Evolutionary conservation across 2,329 filamentous ascomycete species (phyloP).

Genomic region (Alternaria dauci): DNA sequence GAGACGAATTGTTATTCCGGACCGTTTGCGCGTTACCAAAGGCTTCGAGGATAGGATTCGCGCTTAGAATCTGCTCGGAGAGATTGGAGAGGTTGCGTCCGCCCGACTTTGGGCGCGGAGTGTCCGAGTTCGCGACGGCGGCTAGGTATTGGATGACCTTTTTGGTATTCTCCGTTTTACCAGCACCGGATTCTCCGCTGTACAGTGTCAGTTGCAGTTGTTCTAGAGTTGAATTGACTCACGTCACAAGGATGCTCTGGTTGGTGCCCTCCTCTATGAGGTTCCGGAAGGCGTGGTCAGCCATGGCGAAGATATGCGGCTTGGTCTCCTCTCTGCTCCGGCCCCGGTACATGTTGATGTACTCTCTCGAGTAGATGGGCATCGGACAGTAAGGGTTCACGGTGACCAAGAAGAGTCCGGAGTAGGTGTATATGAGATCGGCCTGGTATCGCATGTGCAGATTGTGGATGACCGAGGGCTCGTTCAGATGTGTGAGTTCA

Average conservation of each 20-base stretch:
- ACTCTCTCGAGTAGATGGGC: slow-evolving; percentile 95
- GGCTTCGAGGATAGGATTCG: slow-evolving; percentile 96
- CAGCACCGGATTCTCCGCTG: slow-evolving; percentile 91
- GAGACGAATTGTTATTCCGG: slow-evolving; percentile 96
- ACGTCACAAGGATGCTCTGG: slow-evolving; percentile 95
- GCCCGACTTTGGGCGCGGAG: slow-evolving; percentile 67
- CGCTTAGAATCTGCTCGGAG: slow-evolving; percentile 93
- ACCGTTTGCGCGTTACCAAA: slow-evolving; percentile 99
- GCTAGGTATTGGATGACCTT: slow-evolving; percentile 99
- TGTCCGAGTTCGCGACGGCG: slow-evolving; percentile 87
- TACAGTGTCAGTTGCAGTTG: slow-evolving; percentile 24
- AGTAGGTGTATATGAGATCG: slow-evolving; percentile 97
- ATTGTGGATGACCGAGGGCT: slow-evolving; percentile 97
- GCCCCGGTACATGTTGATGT: slow-evolving; percentile 97
- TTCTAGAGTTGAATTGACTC: slow-evolving; percentile 38
- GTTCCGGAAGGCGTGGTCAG: slow-evolving; percentile 94
- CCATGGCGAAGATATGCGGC: slow-evolving; percentile 97
- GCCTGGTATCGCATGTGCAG: slow-evolving; percentile 93
- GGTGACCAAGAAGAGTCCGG: slow-evolving; percentile 93
- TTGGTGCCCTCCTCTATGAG: slow-evolving; percentile 94
- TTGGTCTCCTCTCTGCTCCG: slow-evolving; percentile 91
- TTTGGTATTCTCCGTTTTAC: slow-evolving; percentile 99
- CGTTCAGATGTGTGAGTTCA: slow-evolving; percentile 95
- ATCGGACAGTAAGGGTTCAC: slow-evolving; percentile 96
- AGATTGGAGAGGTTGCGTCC: slow-evolving; percentile 79